These are phyloP conservation scores for Oenanthe javanica DNA, from an alignment of 140 eudicot genomes.

Conservation along the genomic window DNA sequence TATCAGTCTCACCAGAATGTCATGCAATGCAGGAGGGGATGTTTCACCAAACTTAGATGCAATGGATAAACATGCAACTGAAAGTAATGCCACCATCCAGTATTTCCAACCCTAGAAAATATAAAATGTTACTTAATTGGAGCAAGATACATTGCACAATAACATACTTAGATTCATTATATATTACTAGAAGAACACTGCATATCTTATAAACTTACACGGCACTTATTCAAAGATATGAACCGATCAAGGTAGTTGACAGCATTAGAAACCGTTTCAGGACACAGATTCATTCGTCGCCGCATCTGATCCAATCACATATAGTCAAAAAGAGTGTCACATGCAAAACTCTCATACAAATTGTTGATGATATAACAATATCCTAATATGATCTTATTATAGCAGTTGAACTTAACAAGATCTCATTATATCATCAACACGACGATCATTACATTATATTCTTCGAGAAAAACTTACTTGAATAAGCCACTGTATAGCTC, in stretches of 20 bases:
- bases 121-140: background rate
- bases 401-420: too few relatives aligned
- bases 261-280: conserved; percentile 39
- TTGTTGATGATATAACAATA: too few relatives aligned
- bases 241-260: conserved; percentile 63
- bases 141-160: background rate
- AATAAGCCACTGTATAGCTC: conserved; percentile 49
- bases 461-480: conserved; percentile 30
- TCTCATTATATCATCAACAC: too few relatives aligned
- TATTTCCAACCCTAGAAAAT: conserved; percentile 39
- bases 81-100: conserved; percentile 54
- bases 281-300: conserved; percentile 29
- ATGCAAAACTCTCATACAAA: too few relatives aligned
- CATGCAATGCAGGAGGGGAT: conserved; percentile 31
- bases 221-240: conserved; percentile 35
- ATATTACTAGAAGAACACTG: too few relatives aligned
- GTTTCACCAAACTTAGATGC: conserved; percentile 62
- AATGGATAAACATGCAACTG: conserved; percentile 51
- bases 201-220: conserved; percentile 30
- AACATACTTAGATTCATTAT: background rate
- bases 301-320: conserved; percentile 28
- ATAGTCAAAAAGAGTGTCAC: background rate
- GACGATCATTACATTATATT: background rate
- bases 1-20: conserved; percentile 41
- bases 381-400: too few relatives aligned